phyloP scores from a whole-genome alignment of 768 basidiomycete species.

The Tulasnella calospora region DNA sequence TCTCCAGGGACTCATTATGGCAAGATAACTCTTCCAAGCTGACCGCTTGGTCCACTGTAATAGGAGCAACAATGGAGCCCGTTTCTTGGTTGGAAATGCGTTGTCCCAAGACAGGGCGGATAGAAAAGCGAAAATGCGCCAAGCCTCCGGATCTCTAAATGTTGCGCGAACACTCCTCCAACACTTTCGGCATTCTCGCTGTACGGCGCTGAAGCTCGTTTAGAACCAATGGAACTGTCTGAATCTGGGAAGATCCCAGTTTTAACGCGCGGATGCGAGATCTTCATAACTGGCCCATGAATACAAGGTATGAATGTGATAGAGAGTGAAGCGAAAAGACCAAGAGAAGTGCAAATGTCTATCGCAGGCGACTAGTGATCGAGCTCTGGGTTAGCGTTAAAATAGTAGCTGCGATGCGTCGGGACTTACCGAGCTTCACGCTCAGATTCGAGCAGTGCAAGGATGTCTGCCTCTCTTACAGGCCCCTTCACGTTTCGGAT shows the following conservation, averaged over 20 bases:
- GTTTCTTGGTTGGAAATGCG: constrained; percentile 91
- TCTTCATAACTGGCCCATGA: not conserved
- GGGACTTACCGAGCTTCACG: constrained; percentile 92
- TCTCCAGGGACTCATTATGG: not conserved
- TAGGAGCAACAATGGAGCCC: constrained; percentile 77
- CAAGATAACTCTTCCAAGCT: not conserved
- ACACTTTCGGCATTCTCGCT: not conserved
- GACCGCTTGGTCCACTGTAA: not conserved
- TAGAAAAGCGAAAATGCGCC: constrained; percentile 81
- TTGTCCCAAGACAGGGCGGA: constrained; percentile 70
- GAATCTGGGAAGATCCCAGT: not conserved
- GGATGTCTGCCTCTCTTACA: constrained; percentile 91
- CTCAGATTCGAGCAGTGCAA: constrained; percentile 95
- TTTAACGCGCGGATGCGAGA: not conserved
- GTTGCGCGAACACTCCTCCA: not conserved
- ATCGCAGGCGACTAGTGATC: constrained; percentile 7
- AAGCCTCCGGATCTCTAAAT: constrained; percentile 63
- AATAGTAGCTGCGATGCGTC: not conserved
- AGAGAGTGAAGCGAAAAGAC: not conserved
- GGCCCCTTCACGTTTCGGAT: constrained; percentile 99
- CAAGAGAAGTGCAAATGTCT: not conserved
- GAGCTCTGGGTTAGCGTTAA: not conserved
- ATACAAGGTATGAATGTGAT: not conserved
- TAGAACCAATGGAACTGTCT: not conserved
- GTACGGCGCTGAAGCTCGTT: not conserved